Conservation (phyloP, 2,329 filamentous ascomycete species). For the Talaromyces sp. region DNA sequence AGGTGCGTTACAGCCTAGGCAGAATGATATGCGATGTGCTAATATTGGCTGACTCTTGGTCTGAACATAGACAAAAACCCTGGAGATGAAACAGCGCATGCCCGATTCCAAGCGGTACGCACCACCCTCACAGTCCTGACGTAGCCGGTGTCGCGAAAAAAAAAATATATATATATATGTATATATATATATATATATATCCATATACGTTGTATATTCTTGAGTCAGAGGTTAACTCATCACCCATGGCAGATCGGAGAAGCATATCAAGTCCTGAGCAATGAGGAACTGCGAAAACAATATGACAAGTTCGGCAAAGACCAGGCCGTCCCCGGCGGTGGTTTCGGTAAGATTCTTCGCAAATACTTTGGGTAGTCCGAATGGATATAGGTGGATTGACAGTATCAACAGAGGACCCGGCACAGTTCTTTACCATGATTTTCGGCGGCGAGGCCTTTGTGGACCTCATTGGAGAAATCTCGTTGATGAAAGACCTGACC, state of each 20-base stretch:
- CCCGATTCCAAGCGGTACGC: conserved; percentile 82
- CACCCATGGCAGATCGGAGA: conserved; percentile 55
- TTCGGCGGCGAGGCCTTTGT: conserved; percentile 95
- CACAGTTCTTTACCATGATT: conserved; percentile 97
- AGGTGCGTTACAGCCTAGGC: conserved; percentile 49
- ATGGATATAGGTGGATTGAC: neutral
- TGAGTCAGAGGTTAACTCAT: neutral
- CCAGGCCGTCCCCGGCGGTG: conserved; percentile 80
- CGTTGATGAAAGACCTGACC: conserved; percentile 96
- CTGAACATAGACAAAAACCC: conserved; percentile 81
- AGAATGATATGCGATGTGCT: neutral
- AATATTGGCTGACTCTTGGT: neutral
- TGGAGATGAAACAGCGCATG: conserved; percentile 87
- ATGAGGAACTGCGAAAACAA: conserved; percentile 77
- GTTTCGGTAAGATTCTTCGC: conserved; percentile 63
- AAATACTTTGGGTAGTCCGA: conserved; percentile 7
- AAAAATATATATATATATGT: no score
- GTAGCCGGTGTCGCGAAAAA: neutral
- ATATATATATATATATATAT: no score
- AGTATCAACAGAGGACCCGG: conserved; percentile 64
- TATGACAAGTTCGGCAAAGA: conserved; percentile 99
- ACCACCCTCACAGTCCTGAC: neutral
- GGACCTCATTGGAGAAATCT: conserved; percentile 97
- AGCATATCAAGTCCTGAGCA: conserved; percentile 75
- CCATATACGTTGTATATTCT: no score